A percentile compares a stretch with the other conserved stretches of the same genome.
phyloP scores from a whole-genome alignment of 176 grass and related monocot species.

The Calamus simplicifolius region DNA sequence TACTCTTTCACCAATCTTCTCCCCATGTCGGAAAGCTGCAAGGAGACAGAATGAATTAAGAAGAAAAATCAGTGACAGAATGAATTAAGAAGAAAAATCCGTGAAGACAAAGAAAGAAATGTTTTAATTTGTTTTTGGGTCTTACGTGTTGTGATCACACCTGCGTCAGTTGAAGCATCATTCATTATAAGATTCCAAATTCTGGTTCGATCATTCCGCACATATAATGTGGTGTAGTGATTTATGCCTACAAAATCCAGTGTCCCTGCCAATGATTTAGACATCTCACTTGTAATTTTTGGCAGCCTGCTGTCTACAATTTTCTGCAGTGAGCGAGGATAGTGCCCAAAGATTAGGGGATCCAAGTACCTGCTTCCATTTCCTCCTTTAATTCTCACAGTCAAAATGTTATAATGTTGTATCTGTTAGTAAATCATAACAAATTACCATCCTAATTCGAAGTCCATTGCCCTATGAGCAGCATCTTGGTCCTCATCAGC shows the following conservation, averaged over 20 bases:
- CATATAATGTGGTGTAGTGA: constrained; percentile 94
- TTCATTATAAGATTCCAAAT: constrained; percentile 68
- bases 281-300: constrained; percentile 45
- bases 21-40: constrained; percentile 63
- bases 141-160: constrained; percentile 61
- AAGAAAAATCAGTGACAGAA: background rate
- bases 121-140: background rate
- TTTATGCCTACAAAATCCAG: constrained; percentile 96
- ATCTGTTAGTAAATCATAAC: constrained; percentile 2
- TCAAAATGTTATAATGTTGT: constrained; percentile 8
- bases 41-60: too few relatives aligned
- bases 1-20: constrained; percentile 86
- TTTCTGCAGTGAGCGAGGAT: constrained; percentile 72
- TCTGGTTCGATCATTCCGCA: constrained; percentile 59
- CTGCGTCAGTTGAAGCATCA: constrained; percentile 67
- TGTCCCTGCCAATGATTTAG: constrained; percentile 45
- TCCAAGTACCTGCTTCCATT: constrained; percentile 71
- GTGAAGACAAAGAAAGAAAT: background rate
- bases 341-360: constrained; percentile 75
- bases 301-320: constrained; percentile 70
- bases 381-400: constrained; percentile 9
- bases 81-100: background rate
- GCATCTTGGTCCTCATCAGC: constrained; percentile 59
- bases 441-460: constrained; percentile 88
- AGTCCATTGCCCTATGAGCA: constrained; percentile 73